phyloP scores from a whole-genome alignment of 495 filamentous ascomycete genomes.

The Podospora comata region DNA sequence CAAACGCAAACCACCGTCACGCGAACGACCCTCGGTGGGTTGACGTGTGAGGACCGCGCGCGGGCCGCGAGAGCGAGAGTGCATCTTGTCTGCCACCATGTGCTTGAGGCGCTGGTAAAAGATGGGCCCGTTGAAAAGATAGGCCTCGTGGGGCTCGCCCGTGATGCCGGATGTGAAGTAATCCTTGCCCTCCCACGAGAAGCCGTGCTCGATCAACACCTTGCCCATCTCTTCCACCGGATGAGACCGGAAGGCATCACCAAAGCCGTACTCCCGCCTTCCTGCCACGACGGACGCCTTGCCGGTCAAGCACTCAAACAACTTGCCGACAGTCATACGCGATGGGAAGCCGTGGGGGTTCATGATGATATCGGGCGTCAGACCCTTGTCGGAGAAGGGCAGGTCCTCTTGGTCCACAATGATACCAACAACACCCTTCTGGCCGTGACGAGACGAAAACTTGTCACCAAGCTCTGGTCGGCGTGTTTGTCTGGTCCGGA shows the following conservation, averaged over 20 bases:
- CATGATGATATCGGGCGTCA: slow-evolving; percentile 98
- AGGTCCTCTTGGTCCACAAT: slow-evolving; percentile 95
- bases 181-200: slow-evolving; percentile 94
- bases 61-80: slow-evolving; percentile 86
- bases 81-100: slow-evolving; percentile 99
- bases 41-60: slow-evolving; percentile 90
- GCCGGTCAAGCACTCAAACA: slow-evolving; percentile 90
- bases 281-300: slow-evolving; percentile 88
- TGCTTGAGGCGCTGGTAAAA: slow-evolving; percentile 99
- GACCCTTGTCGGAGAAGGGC: slow-evolving; percentile 89
- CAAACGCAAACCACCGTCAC: slow-evolving; percentile 86
- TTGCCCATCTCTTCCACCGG: slow-evolving; percentile 87
- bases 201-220: slow-evolving; percentile 80
- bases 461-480: slow-evolving; percentile 95
- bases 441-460: slow-evolving; percentile 97
- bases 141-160: slow-evolving; percentile 85
- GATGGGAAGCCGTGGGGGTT: slow-evolving; percentile 99
- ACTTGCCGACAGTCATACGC: slow-evolving; percentile 98
- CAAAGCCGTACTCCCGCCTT: slow-evolving; percentile 70
- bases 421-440: slow-evolving; percentile 96
- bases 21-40: slow-evolving; percentile 91
- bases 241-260: slow-evolving; percentile 91
- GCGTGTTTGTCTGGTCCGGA: slow-evolving; percentile 88
- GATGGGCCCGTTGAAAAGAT: slow-evolving; percentile 97
- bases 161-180: slow-evolving; percentile 94